phyloP scores from a whole-genome alignment of 2,329 filamentous ascomycete genomes.

The Calonectria honghensis region DNA sequence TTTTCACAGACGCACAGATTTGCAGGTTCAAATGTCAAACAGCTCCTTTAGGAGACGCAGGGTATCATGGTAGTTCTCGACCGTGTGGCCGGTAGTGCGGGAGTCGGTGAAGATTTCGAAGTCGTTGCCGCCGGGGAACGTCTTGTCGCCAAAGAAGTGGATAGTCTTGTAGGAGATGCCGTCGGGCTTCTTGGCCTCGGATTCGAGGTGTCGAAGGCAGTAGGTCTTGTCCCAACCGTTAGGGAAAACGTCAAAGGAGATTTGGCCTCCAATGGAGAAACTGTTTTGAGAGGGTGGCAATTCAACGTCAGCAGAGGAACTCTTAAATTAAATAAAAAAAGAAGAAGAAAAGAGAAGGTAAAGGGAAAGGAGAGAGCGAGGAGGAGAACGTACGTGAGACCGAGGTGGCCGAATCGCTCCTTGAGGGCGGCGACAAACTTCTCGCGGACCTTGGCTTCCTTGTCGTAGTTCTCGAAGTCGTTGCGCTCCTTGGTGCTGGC shows the following conservation, averaged over 20 bases:
- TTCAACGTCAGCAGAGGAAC: constrained; percentile 32
- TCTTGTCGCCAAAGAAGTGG: constrained; percentile 99
- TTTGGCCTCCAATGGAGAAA: constrained; percentile 96
- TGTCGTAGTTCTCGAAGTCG: constrained; percentile 89
- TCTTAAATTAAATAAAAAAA: neutral
- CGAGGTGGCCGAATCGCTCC: constrained; percentile 88
- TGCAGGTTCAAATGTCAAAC: constrained; percentile 76
- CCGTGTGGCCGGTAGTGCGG: constrained; percentile 89
- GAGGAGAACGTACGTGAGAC: constrained; percentile 81
- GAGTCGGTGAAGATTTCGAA: constrained; percentile 92
- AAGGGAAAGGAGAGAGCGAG: constrained; percentile 18
- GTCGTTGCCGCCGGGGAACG: constrained; percentile 92
- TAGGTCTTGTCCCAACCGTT: constrained; percentile 99
- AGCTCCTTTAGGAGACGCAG: constrained; percentile 86
- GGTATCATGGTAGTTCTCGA: constrained; percentile 88
- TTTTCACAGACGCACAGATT: constrained; percentile 5
- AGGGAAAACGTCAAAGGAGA: constrained; percentile 99
- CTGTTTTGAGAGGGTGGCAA: constrained; percentile 63
- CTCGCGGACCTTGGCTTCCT: constrained; percentile 83
- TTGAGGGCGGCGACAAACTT: constrained; percentile 85
- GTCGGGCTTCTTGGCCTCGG: constrained; percentile 81
- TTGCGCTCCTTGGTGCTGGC: constrained; percentile 86
- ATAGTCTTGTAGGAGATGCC: constrained; percentile 88
- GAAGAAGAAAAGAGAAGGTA: neutral
- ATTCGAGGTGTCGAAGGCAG: constrained; percentile 90